Base-by-base conservation (phyloP, 805 yeast species). In the Saccharomycopsis fermentans region DNA sequence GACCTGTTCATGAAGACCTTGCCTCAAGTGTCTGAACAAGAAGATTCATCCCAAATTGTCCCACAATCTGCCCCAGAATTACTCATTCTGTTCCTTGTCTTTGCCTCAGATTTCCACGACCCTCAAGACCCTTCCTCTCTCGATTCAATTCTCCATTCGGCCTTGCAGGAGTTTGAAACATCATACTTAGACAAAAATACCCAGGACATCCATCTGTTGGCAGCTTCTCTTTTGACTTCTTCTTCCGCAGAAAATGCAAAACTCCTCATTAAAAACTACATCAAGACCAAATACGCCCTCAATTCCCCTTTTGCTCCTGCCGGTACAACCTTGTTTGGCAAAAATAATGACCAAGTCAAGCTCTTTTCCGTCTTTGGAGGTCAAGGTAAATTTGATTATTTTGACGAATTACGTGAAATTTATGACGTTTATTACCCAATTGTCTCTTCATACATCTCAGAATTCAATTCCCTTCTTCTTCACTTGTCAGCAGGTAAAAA, bases 351-450 rank as follows among this genome's bases (percentile, higher is more conserved):
- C 48, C 73, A 78, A 55, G 88, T 91, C 52, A 76, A 78, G 61
- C 73, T 91, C 58, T 82, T 80, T 61, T 96, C 97, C 63, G 83
- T 94, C 65, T 94, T 92, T 68, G 99, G 99, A 71, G 99, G 99
- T 68, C 99, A 94, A 77, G 99, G 99, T 74, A 92, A 90, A 77
- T 98, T 94, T 70, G 97, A 94, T 71, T 94, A 90, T 77, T 94
- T 94, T 67, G 97, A 91, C 71, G 99, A 94, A 77, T 81, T 94
- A 70, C 84, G 96, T 71, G 95, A 90, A 64, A 71, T 91, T 60
- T 86, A 87, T 77, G 75, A 81, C 63, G 79, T 84, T 60, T 94
- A 94, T 77, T 79, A 84, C 64, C 87, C 88, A 29, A 77, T 92
- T 63, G 76, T 90, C 58, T 72, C 79, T 26, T 92, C 86, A 66